phyloP scores from a whole-genome alignment of 768 basidiomycete species.

The Boletus bicolor region DNA sequence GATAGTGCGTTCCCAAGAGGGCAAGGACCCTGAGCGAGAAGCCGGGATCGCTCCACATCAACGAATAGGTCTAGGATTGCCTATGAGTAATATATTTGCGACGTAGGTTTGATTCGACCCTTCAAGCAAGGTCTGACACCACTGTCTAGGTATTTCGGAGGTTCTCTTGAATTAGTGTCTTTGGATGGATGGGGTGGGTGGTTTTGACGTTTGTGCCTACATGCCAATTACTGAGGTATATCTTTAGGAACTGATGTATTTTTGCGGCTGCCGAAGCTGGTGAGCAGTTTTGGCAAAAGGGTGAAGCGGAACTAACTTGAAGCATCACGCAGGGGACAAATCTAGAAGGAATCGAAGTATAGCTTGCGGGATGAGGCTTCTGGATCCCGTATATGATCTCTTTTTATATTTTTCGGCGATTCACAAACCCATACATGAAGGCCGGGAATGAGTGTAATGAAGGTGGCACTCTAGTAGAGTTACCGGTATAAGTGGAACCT shows the following conservation, averaged over 20 bases:
- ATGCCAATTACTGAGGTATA: constrained; percentile 1
- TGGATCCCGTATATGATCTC: neutral
- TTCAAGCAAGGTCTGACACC: neutral
- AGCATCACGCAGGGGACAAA: constrained; percentile 64
- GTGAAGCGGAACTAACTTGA: neutral
- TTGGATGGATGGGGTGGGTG: constrained; percentile 79
- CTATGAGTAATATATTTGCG: constrained; percentile 88
- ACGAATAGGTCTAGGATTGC: constrained; percentile 76
- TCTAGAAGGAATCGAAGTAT: constrained; percentile 80
- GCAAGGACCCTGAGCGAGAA: constrained; percentile 40
- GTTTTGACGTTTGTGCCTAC: neutral
- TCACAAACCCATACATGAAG: neutral
- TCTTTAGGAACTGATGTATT: constrained; percentile 76
- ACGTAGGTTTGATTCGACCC: constrained; percentile 45
- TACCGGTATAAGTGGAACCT: neutral
- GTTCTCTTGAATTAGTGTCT: constrained; percentile 73
- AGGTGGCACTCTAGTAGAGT: neutral
- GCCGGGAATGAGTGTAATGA: constrained; percentile 12
- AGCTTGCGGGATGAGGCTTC: constrained; percentile 4
- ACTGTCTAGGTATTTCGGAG: constrained; percentile 69
- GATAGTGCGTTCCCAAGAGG: constrained; percentile 21
- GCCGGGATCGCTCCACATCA: constrained; percentile 52
- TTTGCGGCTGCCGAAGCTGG: constrained; percentile 75
- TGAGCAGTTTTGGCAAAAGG: constrained; percentile 33
- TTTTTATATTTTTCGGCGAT: constrained; percentile 8